A percentile compares a stretch with the other conserved stretches of the same genome.
These are phyloP conservation scores for Colletotrichum eleusines DNA, from an alignment of 2,329 filamentous ascomycete genomes.

Conservation along the genomic window DNA sequence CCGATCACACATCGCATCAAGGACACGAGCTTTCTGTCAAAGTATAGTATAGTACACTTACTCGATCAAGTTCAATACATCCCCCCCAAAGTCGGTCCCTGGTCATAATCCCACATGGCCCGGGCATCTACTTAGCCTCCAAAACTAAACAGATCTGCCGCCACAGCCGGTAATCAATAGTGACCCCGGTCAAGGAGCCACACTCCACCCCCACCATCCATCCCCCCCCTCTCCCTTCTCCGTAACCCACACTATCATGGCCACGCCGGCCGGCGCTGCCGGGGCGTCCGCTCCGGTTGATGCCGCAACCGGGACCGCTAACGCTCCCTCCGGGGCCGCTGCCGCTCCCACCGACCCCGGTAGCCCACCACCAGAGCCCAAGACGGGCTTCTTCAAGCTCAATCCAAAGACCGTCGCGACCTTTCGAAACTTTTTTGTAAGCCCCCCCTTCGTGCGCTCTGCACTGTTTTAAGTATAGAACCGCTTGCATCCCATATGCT, in stretches of 20 bases:
- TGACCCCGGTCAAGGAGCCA: slow-evolving; percentile 10
- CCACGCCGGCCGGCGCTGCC: slow-evolving; percentile 38
- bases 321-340: slow-evolving; percentile 4
- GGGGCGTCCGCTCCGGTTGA: slow-evolving; percentile 27
- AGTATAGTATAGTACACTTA: slow-evolving; percentile 1
- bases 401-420: slow-evolving; percentile 35
- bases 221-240: not conserved
- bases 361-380: slow-evolving; percentile 7
- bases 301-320: slow-evolving; percentile 26
- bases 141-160: slow-evolving; percentile 21
- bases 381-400: slow-evolving; percentile 34
- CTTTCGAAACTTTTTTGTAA: slow-evolving; percentile 38
- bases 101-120: slow-evolving; percentile 26
- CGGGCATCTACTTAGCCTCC: slow-evolving; percentile 34
- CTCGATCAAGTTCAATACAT: not conserved
- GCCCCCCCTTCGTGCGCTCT: not conserved
- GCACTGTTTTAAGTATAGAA: too few relatives aligned
- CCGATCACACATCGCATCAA: slow-evolving; percentile 19
- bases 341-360: slow-evolving; percentile 14
- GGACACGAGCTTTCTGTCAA: slow-evolving; percentile 26
- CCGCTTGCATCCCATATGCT: not conserved
- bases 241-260: too few relatives aligned
- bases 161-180: slow-evolving; percentile 19
- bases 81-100: slow-evolving; percentile 11
- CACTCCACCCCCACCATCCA: not conserved